Evolutionary conservation across 441 rosid species (phyloP).

Genomic region (Daphne laureola): DNA sequence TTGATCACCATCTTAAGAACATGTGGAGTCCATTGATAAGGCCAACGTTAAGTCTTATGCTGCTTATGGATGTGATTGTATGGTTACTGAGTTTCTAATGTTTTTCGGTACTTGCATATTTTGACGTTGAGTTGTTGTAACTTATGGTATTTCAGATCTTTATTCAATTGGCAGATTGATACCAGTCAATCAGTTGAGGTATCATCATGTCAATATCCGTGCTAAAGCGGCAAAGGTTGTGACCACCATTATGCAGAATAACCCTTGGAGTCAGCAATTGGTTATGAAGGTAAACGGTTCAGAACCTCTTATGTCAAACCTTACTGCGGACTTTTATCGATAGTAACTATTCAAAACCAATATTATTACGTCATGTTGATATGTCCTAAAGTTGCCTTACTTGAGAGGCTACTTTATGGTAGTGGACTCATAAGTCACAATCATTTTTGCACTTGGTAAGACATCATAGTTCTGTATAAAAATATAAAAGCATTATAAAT

Average conservation of each 20-base stretch:
- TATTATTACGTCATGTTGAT: too few relatives aligned
- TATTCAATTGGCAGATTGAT: conserved; percentile 86
- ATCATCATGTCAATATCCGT: conserved; percentile 67
- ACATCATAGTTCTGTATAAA: too few relatives aligned
- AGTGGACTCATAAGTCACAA: too few relatives aligned
- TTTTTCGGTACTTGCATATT: not conserved
- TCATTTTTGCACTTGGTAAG: too few relatives aligned
- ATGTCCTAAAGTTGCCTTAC: too few relatives aligned
- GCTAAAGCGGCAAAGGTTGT: conserved; percentile 96
- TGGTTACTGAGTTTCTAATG: not conserved
- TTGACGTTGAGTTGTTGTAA: not conserved
- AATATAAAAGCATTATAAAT: too few relatives aligned
- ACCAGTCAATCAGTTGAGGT: conserved; percentile 69
- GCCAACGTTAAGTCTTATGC: conserved; percentile 55
- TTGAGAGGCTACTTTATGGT: too few relatives aligned
- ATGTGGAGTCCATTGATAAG: conserved; percentile 84
- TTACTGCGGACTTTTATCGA: conserved; percentile 62
- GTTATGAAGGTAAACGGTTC: conserved; percentile 96
- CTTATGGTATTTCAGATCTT: conserved; percentile 45
- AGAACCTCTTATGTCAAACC: conserved; percentile 60
- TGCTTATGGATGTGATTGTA: too few relatives aligned
- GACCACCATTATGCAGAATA: conserved; percentile 88
- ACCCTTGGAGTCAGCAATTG: conserved; percentile 79
- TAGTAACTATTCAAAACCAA: too few relatives aligned
- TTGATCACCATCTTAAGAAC: too few relatives aligned